Evolutionary conservation across 2,329 filamentous ascomycete species (phyloP), one percentile per base, ranked within the genome.

Genomic region (Lasiodiplodia sp.): DNA sequence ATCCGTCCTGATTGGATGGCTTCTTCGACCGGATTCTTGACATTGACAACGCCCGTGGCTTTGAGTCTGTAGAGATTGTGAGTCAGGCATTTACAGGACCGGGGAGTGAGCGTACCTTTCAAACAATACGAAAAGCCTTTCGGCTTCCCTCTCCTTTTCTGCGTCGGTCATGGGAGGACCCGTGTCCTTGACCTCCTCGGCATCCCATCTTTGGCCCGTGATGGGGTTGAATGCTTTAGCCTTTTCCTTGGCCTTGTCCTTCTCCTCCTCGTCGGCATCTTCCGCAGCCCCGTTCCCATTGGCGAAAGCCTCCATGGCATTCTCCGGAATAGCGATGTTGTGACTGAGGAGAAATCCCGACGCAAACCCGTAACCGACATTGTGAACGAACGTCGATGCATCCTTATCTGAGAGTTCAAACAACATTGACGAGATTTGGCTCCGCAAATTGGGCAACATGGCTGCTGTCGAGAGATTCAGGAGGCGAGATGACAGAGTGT

Each of bases 331-430:
- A 0, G 90, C 86, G 14, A 98, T 89, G 67, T 96, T 92, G 71
- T 95, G 92, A 71, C 92, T 91, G 81, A 94, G 91, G 18, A 99
- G 83, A 77, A 96, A 97, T 0, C 96, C 96, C 0, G 94, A 92
- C 0, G 96, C 96, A 75, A 92, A 97, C 0, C 96, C 96, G 76
- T 97, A 99, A 0, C 96, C 96, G 14, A 99, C 92, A 73, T 97
- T 97, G 64, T 92, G 87, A 0, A 98, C 92, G 75, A 97, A 96
- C 37, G 86, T 91, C 18, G 86, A 87, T 0, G 94, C 88, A 73
- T 97, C 90, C 73, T 90, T 92, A 71, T 91, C 91, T 0, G 94
- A 97, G 34, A 98, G 85, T 72, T 96, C 92, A 77, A 96, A 99
- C 70, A 97, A 87, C 28, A 99, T 84, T 37, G 90, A 86, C 0